Base-by-base conservation (phyloP, 2,329 filamentous ascomycete genomes). In the Pyricularia pennisetigena region DNA sequence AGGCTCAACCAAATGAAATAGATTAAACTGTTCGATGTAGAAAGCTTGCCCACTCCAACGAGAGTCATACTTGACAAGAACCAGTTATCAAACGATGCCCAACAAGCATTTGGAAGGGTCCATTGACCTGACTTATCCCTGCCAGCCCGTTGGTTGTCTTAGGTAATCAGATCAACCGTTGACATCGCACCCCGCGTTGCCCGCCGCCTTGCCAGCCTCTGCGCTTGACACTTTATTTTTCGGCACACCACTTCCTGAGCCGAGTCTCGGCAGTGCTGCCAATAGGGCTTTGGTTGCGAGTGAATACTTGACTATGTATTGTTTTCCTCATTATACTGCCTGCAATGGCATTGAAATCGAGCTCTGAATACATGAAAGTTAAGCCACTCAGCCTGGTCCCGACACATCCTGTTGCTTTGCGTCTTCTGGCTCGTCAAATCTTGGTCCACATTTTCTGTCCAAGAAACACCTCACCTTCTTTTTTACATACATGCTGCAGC, bases 381-480 rank as follows among this genome's bases (percentile, higher is more conserved):
- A n/a, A 49, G n/a, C 20, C 41, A 7, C 41, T n/a, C 16, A n/a
- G 41, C 41, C 41, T n/a, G 41, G 41, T 2, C 20, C 41, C 20
- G 41, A 49, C 20, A 1, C n/a, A 20, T n/a, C n/a, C 20, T 28
- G 24, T 12, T 61, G 3, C 23, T 61, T 61, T 23, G 12, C 12
- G 16, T 16, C 24, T 35, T 49, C 41, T 49, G 41, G 41, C 20
- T 49, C 6, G 41, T 49, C 41, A 49, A 49, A 49, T 49, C 41
- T 49, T 49, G 59, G 20, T 62, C 59, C 59, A 62, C 59, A 28
- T 62, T 28, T 65, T 41, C 16, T 41, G 63, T 35, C 29, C 29
- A 65, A 65, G 29, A 32, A 65, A 62, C 59, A 62, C 59, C 59
- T 62, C 59, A 62, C 59, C 59, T 32, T 65, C 30, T 65, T 64